A percentile compares a stretch with the other conserved stretches of the same genome.
Evolutionary conservation across 2,329 filamentous ascomycete genomes (phyloP).

Genomic region (Bipolaris gigantea): DNA sequence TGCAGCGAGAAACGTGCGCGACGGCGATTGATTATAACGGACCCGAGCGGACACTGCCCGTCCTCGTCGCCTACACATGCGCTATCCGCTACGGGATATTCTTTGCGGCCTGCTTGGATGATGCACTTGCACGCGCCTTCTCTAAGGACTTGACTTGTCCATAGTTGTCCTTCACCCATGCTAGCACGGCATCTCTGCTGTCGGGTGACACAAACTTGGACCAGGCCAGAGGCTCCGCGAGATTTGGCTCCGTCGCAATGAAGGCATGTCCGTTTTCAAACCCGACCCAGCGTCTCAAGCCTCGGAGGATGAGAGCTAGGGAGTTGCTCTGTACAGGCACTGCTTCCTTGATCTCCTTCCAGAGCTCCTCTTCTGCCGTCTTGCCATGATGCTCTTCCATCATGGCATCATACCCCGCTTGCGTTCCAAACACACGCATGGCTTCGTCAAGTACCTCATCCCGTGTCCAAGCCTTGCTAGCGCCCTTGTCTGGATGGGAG

Average conservation of each 20-base stretch:
- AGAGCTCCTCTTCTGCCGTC: constrained; percentile 45
- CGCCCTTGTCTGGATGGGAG: constrained; percentile 47
- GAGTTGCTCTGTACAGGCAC: constrained; percentile 33
- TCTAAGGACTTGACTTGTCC: constrained; percentile 33
- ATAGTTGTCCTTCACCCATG: constrained; percentile 41
- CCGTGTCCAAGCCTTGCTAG: constrained; percentile 36
- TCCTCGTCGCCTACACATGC: not conserved
- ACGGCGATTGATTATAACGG: not conserved
- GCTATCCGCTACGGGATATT: not conserved
- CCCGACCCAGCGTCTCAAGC: constrained; percentile 41
- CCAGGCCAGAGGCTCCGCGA: constrained; percentile 28
- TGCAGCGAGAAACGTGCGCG: not conserved
- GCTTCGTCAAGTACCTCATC: constrained; percentile 57
- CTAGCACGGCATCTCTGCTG: constrained; percentile 19
- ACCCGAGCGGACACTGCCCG: not conserved
- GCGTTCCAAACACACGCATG: constrained; percentile 55
- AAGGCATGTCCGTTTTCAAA: constrained; percentile 28
- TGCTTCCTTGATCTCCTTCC: constrained; percentile 49
- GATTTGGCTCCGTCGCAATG: constrained; percentile 19
- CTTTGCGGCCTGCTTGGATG: constrained; percentile 15
- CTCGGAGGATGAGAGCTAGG: constrained; percentile 29
- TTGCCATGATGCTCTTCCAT: constrained; percentile 45
- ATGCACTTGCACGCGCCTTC: constrained; percentile 25
- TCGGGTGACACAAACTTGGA: constrained; percentile 13
- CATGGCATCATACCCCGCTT: constrained; percentile 50